phyloP scores from a whole-genome alignment of 768 basidiomycete genomes.

The Hebeloma cylindrosporum region DNA sequence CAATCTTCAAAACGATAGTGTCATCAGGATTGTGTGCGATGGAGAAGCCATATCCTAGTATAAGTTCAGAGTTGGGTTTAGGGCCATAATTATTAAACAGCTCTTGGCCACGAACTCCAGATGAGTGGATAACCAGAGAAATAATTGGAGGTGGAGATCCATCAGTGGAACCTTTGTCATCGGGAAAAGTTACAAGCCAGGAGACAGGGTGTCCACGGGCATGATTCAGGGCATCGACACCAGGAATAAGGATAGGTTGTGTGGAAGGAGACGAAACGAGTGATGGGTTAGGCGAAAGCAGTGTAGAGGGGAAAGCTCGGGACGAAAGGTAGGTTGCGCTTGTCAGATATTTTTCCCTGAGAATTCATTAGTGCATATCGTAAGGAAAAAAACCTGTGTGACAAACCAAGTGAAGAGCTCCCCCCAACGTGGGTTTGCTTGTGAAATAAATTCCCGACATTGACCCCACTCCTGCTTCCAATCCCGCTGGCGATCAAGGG shows the following conservation, averaged over 20 bases:
- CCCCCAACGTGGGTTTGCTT: slow-evolving; percentile 41
- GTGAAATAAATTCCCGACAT: slow-evolving; percentile 45
- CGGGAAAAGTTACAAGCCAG: slow-evolving; percentile 62
- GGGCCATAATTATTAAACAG: slow-evolving; percentile 91
- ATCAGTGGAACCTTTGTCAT: slow-evolving; percentile 17
- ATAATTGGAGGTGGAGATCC: slow-evolving; percentile 38
- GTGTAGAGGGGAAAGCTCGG: slow-evolving; percentile 84
- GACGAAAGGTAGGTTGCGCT: slow-evolving; percentile 82
- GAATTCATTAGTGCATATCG: slow-evolving; percentile 7
- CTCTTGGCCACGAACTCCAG: slow-evolving; percentile 46
- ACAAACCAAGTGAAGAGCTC: slow-evolving; percentile 66
- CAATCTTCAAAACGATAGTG: slow-evolving; percentile 77
- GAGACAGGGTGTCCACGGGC: slow-evolving; percentile 76
- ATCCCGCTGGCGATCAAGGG: slow-evolving; percentile 58
- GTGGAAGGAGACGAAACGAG: slow-evolving; percentile 50
- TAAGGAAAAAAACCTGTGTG: slow-evolving; percentile 1
- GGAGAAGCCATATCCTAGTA: slow-evolving; percentile 91
- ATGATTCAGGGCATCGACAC: slow-evolving; percentile 87
- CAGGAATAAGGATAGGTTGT: slow-evolving; percentile 82
- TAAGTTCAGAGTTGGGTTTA: slow-evolving; percentile 86
- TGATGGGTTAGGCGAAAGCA: slow-evolving; percentile 61
- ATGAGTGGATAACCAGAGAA: slow-evolving; percentile 58
- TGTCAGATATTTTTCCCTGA: slow-evolving; percentile 70
- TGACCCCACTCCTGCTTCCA: slow-evolving; percentile 65
- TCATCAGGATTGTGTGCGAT: slow-evolving; percentile 81